These are phyloP conservation scores for Gossypium thurberi DNA, from an alignment of 345 rosid genomes.

Conservation along the genomic window DNA sequence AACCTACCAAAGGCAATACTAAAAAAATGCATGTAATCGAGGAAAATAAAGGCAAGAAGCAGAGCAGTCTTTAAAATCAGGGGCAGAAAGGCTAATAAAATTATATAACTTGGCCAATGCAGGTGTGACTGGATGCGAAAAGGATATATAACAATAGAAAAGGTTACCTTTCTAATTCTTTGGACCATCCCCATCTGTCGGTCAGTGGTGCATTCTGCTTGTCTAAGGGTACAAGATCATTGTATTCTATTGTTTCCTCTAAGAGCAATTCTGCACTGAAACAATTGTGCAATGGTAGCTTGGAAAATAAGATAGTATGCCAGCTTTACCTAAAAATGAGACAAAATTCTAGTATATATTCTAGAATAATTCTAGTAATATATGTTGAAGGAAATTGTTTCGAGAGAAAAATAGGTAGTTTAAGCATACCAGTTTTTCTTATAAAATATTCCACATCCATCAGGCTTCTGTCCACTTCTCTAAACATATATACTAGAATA, in stretches of 20 bases:
- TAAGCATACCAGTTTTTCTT: constrained; percentile 51
- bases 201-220: constrained; percentile 22
- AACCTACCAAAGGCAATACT: not conserved
- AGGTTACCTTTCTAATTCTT: constrained; percentile 30
- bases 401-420: not conserved
- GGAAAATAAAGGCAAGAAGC: not conserved
- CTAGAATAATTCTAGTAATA: not conserved
- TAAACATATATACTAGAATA: constrained; percentile 71
- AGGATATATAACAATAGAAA: not conserved
- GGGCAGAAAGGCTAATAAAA: not conserved
- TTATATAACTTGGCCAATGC: not conserved
- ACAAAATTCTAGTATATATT: not conserved
- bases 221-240: constrained; percentile 63
- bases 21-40: not conserved
- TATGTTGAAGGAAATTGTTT: constrained; percentile 1
- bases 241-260: constrained; percentile 74
- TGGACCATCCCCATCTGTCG: constrained; percentile 26
- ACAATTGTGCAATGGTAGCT: constrained; percentile 4
- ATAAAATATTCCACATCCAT: constrained; percentile 87
- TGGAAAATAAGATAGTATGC: not conserved
- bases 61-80: not conserved
- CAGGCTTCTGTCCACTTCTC: constrained; percentile 82
- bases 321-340: not conserved
- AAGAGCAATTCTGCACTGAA: constrained; percentile 76
- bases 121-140: not conserved